Evolutionary conservation across 2,329 filamentous ascomycete species (phyloP).

Genomic region (Alternaria angustiovoidea): DNA sequence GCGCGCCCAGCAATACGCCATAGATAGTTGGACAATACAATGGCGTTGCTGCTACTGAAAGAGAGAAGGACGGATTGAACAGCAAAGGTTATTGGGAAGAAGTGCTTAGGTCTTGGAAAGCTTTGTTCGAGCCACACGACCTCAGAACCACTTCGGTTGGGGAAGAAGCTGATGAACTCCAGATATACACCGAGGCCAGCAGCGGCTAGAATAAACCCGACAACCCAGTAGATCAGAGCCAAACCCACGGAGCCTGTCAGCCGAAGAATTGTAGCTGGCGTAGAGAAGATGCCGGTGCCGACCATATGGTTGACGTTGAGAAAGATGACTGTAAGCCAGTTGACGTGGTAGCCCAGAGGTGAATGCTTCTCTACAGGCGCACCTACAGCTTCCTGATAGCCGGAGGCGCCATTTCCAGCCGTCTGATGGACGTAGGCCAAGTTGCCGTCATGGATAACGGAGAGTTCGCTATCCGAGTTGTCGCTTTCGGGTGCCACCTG

Average conservation of each 20-base stretch:
- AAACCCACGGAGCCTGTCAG: slow-evolving; percentile 39
- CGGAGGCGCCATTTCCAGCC: slow-evolving; percentile 23
- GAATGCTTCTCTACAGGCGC: slow-evolving; percentile 42
- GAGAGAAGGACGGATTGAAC: slow-evolving; percentile 41
- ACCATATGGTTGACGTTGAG: slow-evolving; percentile 45
- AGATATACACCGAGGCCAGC: slow-evolving; percentile 38
- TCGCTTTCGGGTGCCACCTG: not conserved
- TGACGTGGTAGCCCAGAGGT: slow-evolving; percentile 43
- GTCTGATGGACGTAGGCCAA: not conserved
- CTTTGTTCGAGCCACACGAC: slow-evolving; percentile 44
- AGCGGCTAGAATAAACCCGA: slow-evolving; percentile 38
- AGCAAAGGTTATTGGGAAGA: slow-evolving; percentile 42
- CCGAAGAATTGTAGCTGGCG: slow-evolving; percentile 36
- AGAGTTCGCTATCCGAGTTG: not conserved
- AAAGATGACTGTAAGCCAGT: slow-evolving; percentile 40
- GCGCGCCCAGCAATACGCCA: slow-evolving; percentile 36
- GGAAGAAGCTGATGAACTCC: slow-evolving; percentile 40
- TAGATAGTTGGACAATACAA: slow-evolving; percentile 43
- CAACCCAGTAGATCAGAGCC: slow-evolving; percentile 40
- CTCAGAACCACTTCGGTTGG: slow-evolving; percentile 40
- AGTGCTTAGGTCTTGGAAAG: slow-evolving; percentile 37
- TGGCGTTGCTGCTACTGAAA: slow-evolving; percentile 42
- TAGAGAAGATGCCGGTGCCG: slow-evolving; percentile 36
- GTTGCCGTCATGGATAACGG: not conserved
- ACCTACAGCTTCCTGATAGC: slow-evolving; percentile 40